Evolutionary conservation across 805 yeast genomes (phyloP).

Genomic region (Zygotorulaspora chibaensis): DNA sequence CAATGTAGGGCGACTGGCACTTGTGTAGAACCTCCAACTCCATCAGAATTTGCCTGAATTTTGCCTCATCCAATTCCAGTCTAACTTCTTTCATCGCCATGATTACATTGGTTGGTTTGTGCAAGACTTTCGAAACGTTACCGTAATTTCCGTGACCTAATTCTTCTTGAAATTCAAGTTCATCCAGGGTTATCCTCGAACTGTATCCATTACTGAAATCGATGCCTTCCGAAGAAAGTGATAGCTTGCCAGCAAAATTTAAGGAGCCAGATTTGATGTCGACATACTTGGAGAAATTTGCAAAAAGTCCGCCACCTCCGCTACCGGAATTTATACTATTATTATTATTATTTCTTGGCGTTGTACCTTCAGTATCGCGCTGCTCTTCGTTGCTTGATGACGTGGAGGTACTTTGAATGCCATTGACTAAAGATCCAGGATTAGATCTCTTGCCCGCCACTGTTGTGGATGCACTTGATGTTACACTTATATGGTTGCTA

Average conservation of each 20-base stretch:
- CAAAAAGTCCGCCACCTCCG: constrained; percentile 56
- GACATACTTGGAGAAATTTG: constrained; percentile 79
- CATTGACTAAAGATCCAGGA: constrained; percentile 31
- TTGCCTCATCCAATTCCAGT: constrained; percentile 87
- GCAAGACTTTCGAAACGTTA: constrained; percentile 86
- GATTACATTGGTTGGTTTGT: constrained; percentile 82
- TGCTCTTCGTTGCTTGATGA: constrained; percentile 27
- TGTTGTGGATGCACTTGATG: constrained; percentile 8
- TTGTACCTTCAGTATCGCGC: constrained; percentile 29
- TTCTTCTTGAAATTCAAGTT: constrained; percentile 76
- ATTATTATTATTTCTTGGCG: constrained; percentile 17
- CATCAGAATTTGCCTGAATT: constrained; percentile 91
- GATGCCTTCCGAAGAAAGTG: constrained; percentile 85
- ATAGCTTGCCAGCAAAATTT: constrained; percentile 90
- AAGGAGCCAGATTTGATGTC: constrained; percentile 90
- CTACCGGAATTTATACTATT: constrained; percentile 13
- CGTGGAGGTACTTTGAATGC: constrained; percentile 33
- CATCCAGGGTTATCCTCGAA: constrained; percentile 81
- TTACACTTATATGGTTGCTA: constrained; percentile 12
- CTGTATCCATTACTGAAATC: constrained; percentile 86
- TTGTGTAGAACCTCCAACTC: constrained; percentile 91
- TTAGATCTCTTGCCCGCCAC: constrained; percentile 26
- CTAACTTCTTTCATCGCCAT: constrained; percentile 99
- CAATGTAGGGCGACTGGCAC: constrained; percentile 85
- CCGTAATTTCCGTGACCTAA: constrained; percentile 96